These are phyloP conservation scores for Lichtheimia corymbifera DNA, from an alignment of 371 early-diverging fungal species.

Conservation along the genomic window DNA sequence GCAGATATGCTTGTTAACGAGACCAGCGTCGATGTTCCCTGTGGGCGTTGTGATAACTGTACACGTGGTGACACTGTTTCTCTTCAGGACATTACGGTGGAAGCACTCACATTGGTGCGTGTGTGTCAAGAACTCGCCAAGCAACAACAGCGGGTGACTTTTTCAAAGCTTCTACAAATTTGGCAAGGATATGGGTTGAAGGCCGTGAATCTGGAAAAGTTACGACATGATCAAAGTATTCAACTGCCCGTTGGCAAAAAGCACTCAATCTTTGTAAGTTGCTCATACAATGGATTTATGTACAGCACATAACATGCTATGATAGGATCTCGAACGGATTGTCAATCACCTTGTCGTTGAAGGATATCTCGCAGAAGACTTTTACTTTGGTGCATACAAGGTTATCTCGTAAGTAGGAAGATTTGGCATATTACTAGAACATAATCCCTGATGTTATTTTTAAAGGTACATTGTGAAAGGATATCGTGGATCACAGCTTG, in stretches of 20 bases:
- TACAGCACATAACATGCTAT: neutral
- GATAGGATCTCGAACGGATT: constrained; percentile 54
- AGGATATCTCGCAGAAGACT: constrained; percentile 55
- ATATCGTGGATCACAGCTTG: neutral
- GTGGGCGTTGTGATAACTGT: constrained; percentile 62
- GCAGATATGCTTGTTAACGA: constrained; percentile 28
- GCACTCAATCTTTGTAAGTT: constrained; percentile 28
- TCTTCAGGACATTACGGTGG: constrained; percentile 33
- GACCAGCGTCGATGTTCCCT: constrained; percentile 39
- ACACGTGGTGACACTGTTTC: constrained; percentile 16
- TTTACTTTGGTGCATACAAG: constrained; percentile 59
- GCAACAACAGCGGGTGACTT: constrained; percentile 50
- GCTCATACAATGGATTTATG: neutral
- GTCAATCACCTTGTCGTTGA: constrained; percentile 49
- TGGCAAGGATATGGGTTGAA: constrained; percentile 46
- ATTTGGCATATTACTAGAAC: neutral
- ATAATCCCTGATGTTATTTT: neutral
- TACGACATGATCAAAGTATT: constrained; percentile 28
- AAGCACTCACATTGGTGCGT: constrained; percentile 45
- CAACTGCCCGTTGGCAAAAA: constrained; percentile 35
- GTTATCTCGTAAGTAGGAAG: constrained; percentile 48
- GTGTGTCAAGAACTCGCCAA: constrained; percentile 37
- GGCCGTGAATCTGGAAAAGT: constrained; percentile 32
- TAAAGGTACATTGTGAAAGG: constrained; percentile 21
- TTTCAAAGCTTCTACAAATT: constrained; percentile 52